Base-by-base conservation (phyloP, 176 grass and related monocot genomes). In the Phragmites australis region DNA sequence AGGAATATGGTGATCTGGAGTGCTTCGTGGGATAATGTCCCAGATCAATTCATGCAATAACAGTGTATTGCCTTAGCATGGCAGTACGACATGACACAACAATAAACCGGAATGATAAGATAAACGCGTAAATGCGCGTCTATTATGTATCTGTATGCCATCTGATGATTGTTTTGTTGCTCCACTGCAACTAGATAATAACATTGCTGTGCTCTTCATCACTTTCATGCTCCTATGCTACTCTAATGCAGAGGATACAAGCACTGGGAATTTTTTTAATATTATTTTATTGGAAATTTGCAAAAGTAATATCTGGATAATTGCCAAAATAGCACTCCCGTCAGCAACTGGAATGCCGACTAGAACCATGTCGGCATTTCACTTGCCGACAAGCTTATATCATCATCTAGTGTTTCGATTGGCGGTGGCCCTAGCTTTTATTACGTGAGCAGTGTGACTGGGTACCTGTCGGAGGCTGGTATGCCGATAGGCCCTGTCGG, bases 51-150 rank as follows among this genome's bases (percentile, higher is more conserved):
- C 17, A 52, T 74, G 31, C 68, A 27, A 48, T 23, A 49, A 14
- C 48, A 56, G 17, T 46, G 41, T 30, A 72, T 16, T 5, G 17
- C 9, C 11, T 15, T 48, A 51, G 30, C 55, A 53, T 19, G 34
- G 31, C 31, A 68, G 13, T 21, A 40, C 1, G 52, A 50, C 27
- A 57, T 13, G 51, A 41, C 6, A 0, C 48, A 18, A 32, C 40
- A 60, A 75, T 75, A 81, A 83, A 18, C 15, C 10, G 30, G 9
- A 48, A 51, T 75, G 51, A 29, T 50, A 29, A n/a, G 81, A 87
- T 76, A 87, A 69, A 65, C 14, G 15, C 62, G 52, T 76, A 66
- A 75, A 74, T 41, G 59, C 23, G 43, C 21, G 29, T 4, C 2
- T 9, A 14, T 51, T 42, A 2, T 78, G 49, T 71, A 47, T 39